Evolutionary conservation across 2,329 filamentous ascomycete species (phyloP), one percentile per base, ranked within the genome.

Genomic region (Ciborinia camelliae): DNA sequence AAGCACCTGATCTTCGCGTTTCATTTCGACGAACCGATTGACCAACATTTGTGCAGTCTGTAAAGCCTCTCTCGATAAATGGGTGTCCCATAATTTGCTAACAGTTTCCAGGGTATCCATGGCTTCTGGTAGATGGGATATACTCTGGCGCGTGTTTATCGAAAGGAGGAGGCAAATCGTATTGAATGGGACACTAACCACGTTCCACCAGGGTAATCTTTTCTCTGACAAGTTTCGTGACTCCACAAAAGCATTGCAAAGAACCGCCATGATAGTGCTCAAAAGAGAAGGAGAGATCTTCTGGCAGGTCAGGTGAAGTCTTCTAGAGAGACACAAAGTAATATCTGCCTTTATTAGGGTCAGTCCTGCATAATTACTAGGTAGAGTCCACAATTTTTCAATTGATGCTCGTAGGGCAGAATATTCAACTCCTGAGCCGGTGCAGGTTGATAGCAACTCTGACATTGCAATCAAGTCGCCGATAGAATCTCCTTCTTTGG

Each of bases 141-240:
- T 58, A 47, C 66, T 71, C 30, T 70, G 67, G 4, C 66, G 37
- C 10, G 65, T 71, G 9, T 58, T 61, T 18, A 72, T 53, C 5
- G 67, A 66, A 1, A 72, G 45, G 6, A 72, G 65, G 18, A 73
- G 58, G 45, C 69, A 71, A 10, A 70, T 50, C 12, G 66, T 63
- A 18, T 70, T 69, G 51, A 71, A 71, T 28, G 70, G 68, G 6
- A 65, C 65, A 23, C 66, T 57, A 7, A 71, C 54, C 9, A 71
- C 60, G 54, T 69, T 70, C 69, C 70, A 73, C 70, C 70, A 73
- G 23, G 66, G 66, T 14, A 69, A 58, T 8, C 48, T 35, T 50
- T 63, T 64, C 7, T 23, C 64, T 10, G 45, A 58, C 3, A 72
- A 58, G 35, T 63, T 67, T 18, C 37, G 64, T 1, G 62, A 67